Evolutionary conservation across 192 early-diverging fungal species (phyloP).

Genomic region (Gaertneriomyces semiglobifer): DNA sequence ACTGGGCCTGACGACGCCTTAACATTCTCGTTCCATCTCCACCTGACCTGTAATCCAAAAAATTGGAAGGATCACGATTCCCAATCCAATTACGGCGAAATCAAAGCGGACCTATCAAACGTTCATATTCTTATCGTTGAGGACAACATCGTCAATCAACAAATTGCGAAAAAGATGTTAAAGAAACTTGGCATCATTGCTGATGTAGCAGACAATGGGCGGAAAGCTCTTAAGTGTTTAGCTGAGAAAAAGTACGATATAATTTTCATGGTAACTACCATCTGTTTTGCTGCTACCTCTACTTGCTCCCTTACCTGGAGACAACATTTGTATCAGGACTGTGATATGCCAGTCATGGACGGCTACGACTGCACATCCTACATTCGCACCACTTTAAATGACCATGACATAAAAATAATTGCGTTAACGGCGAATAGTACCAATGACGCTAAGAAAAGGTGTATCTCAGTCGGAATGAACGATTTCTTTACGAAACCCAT

Average conservation of each 20-base stretch:
- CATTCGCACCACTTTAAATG: conserved; percentile 7
- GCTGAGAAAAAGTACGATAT: conserved; percentile 3
- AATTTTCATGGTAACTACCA: conserved; percentile 21
- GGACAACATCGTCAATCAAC: conserved; percentile 21
- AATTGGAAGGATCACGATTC: background rate
- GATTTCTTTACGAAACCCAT: conserved; percentile 25
- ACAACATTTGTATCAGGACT: conserved; percentile 9
- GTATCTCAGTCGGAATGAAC: conserved; percentile 21
- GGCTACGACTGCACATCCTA: conserved; percentile 10
- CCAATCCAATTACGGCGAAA: background rate
- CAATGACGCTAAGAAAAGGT: conserved; percentile 4
- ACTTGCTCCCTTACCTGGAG: background rate
- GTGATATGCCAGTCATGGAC: conserved; percentile 22
- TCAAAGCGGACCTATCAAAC: background rate
- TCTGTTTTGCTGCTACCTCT: background rate
- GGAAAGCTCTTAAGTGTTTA: conserved; percentile 2
- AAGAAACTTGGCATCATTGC: conserved; percentile 14
- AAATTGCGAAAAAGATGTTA: conserved; percentile 16
- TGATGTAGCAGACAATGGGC: conserved; percentile 12
- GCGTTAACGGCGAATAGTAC: conserved; percentile 21
- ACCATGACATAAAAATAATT: conserved; percentile 9
- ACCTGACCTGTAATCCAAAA: conserved; percentile 12
- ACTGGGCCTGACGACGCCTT: conserved; percentile 1
- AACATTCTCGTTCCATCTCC: conserved; percentile 2
- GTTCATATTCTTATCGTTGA: conserved; percentile 16